Conservation (phyloP, 352 stramenopile genomes). For the Globisporangium radiosum region DNA sequence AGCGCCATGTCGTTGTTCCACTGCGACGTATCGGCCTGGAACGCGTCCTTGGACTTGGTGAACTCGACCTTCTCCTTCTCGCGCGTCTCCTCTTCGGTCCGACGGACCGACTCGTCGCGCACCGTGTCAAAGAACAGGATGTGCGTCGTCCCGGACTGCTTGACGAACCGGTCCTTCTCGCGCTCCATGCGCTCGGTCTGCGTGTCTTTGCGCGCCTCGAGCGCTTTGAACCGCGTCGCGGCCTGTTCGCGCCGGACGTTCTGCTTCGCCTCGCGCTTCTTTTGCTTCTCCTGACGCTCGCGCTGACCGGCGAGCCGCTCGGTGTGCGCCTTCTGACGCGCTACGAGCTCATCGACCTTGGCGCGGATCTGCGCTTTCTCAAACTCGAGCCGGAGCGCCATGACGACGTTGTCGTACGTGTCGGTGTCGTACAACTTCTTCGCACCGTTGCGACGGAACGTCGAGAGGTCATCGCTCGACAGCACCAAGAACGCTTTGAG, state of each 20-base stretch:
- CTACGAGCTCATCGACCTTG: conserved; percentile 64
- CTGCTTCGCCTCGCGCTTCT: conserved; percentile 62
- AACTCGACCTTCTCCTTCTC: conserved; percentile 87
- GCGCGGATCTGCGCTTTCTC: conserved; percentile 80
- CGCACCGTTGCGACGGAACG: conserved; percentile 63
- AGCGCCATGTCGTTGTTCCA: conserved; percentile 88
- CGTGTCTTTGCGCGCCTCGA: conserved; percentile 71
- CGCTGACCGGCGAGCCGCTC: conserved; percentile 57
- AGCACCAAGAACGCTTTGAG: conserved; percentile 82
- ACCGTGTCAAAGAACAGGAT: conserved; percentile 85
- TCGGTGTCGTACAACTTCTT: conserved; percentile 76
- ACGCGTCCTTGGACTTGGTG: conserved; percentile 84
- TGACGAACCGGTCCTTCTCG: conserved; percentile 77
- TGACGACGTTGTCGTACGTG: conserved; percentile 75
- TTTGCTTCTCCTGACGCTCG: conserved; percentile 51
- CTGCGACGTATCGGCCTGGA: conserved; percentile 82
- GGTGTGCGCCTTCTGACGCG: conserved; percentile 67
- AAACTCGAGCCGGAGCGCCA: conserved; percentile 72
- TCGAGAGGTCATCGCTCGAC: conserved; percentile 56
- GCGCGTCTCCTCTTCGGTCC: conserved; percentile 74
- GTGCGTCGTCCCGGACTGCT: conserved; percentile 67
- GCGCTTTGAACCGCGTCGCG: conserved; percentile 64
- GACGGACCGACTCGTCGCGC: conserved; percentile 58
- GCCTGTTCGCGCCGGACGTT: conserved; percentile 74
- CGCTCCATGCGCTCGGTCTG: conserved; percentile 75